Conservation (phyloP, 2,329 filamentous ascomycete species). For the Calonectria naviculata region DNA sequence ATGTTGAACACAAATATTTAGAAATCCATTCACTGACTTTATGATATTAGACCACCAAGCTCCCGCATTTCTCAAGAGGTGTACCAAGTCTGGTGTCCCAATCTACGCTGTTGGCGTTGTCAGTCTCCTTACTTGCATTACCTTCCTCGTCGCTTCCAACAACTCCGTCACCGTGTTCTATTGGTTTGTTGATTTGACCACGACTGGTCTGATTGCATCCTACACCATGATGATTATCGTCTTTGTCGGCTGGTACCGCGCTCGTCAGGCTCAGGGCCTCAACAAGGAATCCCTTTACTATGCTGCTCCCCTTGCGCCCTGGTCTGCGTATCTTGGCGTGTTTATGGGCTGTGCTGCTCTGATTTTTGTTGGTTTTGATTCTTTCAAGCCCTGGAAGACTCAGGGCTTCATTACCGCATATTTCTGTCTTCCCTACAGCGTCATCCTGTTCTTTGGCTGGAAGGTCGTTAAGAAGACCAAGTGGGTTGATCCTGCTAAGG, state of each 20-base stretch:
- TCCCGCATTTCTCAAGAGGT: conserved; percentile 63
- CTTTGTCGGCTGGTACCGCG: conserved; percentile 59
- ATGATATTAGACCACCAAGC: conserved; percentile 52
- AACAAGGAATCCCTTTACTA: conserved; percentile 61
- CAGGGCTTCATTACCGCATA: conserved; percentile 64
- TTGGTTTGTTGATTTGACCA: conserved; percentile 66
- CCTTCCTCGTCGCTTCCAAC: conserved; percentile 61
- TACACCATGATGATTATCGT: conserved; percentile 58
- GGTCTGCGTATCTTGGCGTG: conserved; percentile 61
- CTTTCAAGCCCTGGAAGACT: conserved; percentile 61
- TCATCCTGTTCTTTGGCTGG: conserved; percentile 63
- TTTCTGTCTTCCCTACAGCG: conserved; percentile 63
- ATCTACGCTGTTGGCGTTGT: conserved; percentile 63
- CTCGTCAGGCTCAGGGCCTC: conserved; percentile 60
- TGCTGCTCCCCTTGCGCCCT: conserved; percentile 61
- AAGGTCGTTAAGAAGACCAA: conserved; percentile 61
- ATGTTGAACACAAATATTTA: background rate
- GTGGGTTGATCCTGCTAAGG: conserved; percentile 34
- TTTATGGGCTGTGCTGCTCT: conserved; percentile 59
- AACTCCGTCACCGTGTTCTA: conserved; percentile 60
- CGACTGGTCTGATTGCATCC: conserved; percentile 67
- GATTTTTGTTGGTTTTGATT: conserved; percentile 67
- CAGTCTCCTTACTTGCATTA: conserved; percentile 59
- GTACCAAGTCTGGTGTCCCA: conserved; percentile 68
- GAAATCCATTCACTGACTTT: background rate